Evolutionary conservation across 2,329 filamentous ascomycete species (phyloP).

Genomic region (Talaromyces funiculosus): DNA sequence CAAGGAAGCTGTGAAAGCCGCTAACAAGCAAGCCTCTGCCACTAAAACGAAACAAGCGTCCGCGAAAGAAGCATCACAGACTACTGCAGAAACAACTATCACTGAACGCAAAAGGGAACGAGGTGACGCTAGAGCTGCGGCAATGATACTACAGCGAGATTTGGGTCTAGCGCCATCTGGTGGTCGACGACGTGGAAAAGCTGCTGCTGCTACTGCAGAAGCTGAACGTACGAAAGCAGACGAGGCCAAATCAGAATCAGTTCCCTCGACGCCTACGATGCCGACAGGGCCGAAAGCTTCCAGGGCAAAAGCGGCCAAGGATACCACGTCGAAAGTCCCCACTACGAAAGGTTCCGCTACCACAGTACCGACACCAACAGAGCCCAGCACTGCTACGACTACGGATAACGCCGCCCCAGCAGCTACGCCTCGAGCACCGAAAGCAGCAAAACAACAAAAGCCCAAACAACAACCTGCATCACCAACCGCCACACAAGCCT

Average conservation of each 20-base stretch:
- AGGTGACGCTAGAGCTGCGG: conserved; percentile 48
- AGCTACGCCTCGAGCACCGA: conserved; percentile 17
- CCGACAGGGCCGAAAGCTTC: conserved; percentile 9
- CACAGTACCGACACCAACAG: background rate
- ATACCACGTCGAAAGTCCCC: background rate
- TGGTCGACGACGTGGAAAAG: conserved; percentile 34
- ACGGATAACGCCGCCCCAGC: background rate
- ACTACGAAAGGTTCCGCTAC: conserved; percentile 8
- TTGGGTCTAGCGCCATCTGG: conserved; percentile 49
- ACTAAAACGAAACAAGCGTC: conserved; percentile 23
- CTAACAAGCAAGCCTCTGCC: conserved; percentile 38
- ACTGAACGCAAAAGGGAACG: conserved; percentile 50
- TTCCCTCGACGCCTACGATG: conserved; percentile 6
- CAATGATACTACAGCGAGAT: conserved; percentile 58
- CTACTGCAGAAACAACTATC: conserved; percentile 20
- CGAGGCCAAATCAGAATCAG: conserved; percentile 7
- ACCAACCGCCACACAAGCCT: conserved; percentile 47
- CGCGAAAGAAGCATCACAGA: conserved; percentile 13
- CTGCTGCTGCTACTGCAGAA: conserved; percentile 18
- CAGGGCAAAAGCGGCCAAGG: conserved; percentile 15
- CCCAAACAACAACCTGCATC: conserved; percentile 22
- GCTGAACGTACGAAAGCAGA: conserved; percentile 21
- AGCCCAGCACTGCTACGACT: background rate
- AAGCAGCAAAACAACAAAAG: conserved; percentile 25
- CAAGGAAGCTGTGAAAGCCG: conserved; percentile 57